phyloP scores from a whole-genome alignment of 2,329 filamentous ascomycete species.

The Bimuria novae-zelandiae region DNA sequence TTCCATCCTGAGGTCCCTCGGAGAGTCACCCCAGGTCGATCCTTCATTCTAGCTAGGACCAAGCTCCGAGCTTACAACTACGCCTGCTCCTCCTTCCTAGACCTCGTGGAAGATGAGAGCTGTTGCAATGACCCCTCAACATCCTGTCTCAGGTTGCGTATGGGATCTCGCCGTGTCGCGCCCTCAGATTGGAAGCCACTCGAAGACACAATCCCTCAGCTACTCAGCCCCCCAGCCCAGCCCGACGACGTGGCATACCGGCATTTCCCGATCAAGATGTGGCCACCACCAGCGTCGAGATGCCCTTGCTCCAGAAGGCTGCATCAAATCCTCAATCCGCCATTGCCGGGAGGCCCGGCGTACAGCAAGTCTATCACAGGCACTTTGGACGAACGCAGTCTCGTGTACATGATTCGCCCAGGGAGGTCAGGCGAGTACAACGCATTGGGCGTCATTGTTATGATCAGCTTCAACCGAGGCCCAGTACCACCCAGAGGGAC shows the following conservation, averaged over 20 bases:
- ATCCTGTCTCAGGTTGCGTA: slow-evolving; percentile 56
- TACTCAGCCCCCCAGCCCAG: slow-evolving; percentile 4
- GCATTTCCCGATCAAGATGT: slow-evolving; percentile 38
- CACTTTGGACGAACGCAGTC: slow-evolving; percentile 35
- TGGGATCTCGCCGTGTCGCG: slow-evolving; percentile 51
- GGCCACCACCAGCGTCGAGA: slow-evolving; percentile 35
- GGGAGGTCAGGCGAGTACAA: slow-evolving; percentile 25
- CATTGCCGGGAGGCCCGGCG: slow-evolving; percentile 11
- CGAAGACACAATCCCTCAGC: slow-evolving; percentile 7
- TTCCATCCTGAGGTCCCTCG: slow-evolving; percentile 57
- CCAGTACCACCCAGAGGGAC: not conserved
- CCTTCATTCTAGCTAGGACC: slow-evolving; percentile 60
- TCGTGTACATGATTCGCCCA: slow-evolving; percentile 42
- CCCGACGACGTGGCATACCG: slow-evolving; percentile 27
- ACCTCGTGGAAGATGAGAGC: slow-evolving; percentile 60
- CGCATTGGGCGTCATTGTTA: slow-evolving; percentile 34
- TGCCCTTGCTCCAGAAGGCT: slow-evolving; percentile 36
- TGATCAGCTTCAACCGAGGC: slow-evolving; percentile 38
- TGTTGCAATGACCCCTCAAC: slow-evolving; percentile 38
- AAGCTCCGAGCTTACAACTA: slow-evolving; percentile 61
- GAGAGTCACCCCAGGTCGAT: slow-evolving; percentile 45
- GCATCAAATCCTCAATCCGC: slow-evolving; percentile 41
- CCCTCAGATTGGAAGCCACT: slow-evolving; percentile 21
- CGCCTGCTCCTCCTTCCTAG: slow-evolving; percentile 60
- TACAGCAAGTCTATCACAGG: slow-evolving; percentile 30